Evolutionary conservation across 129 eudicot species (phyloP), one percentile per base, ranked within the genome.

Genomic region (Glebionis coronaria): DNA sequence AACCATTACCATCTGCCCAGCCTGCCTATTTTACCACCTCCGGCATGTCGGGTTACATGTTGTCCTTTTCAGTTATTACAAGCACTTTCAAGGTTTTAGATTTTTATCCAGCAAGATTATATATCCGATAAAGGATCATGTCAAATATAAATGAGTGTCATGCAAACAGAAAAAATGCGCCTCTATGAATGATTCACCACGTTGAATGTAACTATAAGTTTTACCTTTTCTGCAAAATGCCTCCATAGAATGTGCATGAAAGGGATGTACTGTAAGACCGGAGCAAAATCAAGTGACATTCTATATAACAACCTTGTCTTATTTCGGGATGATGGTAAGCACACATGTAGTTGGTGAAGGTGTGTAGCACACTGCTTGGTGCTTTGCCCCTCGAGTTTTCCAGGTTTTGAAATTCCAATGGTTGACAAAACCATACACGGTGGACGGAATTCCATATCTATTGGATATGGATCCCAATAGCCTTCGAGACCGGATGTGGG

Each of bases 271-370:
- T 80, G 82, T 60, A 90, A 73, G 44, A 90, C 35, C 9, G 97
- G 97, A 65, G 91, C 95, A 65, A 90, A 87, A 68, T 87, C 97
- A 16, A 90, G 83, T n/a, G 97, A 90, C 97, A 90, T 90, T 84
- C 97, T 81, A 77, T 90, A 90, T 44, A 90, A 76, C 29, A 90
- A 56, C 66, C 95, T 71, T 47, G 97, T 90, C 77, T 87, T 90
- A 27, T 84, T 72, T 68, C 87, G 80, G 6, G 91, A 80, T 52
- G 95, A 75, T 23, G 97, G 97, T 50, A 90, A 76, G 77, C 95
- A 90, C n/a, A 90, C 97, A n/a, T 90, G 97, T 13, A 90, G 95
- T 65, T 87, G 97, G 80, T 90, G 97, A 76, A 90, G 97, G 69
- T 90, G 97, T n/a, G 97, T 90, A 0, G 87, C 40, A 45, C 97